These are phyloP conservation scores for Nidularia pulvinata DNA, from an alignment of 768 basidiomycete species.

Conservation along the genomic window DNA sequence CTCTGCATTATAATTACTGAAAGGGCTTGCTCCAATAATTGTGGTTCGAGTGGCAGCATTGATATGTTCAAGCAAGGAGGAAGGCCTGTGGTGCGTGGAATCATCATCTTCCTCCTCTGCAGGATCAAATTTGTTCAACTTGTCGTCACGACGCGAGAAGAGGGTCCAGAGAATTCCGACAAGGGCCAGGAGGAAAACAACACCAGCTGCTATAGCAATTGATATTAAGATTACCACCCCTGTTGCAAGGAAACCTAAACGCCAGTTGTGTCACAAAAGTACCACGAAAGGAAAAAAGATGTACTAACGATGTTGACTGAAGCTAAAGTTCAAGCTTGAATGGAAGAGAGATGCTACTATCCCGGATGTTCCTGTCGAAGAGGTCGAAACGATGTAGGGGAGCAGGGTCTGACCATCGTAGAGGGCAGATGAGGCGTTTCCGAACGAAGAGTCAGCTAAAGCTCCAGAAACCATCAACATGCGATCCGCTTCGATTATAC, in stretches of 20 bases:
- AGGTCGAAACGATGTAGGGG: conserved; percentile 78
- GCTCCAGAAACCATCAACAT: conserved; percentile 89
- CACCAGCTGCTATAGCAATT: conserved; percentile 94
- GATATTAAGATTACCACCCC: conserved; percentile 97
- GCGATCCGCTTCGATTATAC: conserved; percentile 79
- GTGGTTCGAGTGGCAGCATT: conserved; percentile 88
- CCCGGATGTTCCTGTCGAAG: conserved; percentile 67
- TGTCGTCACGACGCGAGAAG: conserved; percentile 82
- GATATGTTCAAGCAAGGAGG: conserved; percentile 87
- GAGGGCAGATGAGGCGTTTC: conserved; percentile 81
- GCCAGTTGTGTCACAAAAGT: conserved; percentile 8
- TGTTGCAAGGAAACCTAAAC: conserved; percentile 79
- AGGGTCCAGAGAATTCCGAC: conserved; percentile 89
- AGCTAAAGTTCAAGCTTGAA: conserved; percentile 78
- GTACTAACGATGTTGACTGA: conserved; percentile 64
- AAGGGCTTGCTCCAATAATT: conserved; percentile 60
- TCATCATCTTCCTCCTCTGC: conserved; percentile 76
- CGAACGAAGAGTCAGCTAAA: conserved; percentile 66
- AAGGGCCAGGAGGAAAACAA: conserved; percentile 85
- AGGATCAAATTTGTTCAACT: conserved; percentile 58
- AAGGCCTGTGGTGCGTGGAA: conserved; percentile 78
- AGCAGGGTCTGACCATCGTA: conserved; percentile 84
- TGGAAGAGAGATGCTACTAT: conserved; percentile 79
- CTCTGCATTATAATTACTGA: conserved; percentile 37
- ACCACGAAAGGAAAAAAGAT: neutral